Conservation (phyloP, 345 rosid species). For the Pelargonium nanum region DNA sequence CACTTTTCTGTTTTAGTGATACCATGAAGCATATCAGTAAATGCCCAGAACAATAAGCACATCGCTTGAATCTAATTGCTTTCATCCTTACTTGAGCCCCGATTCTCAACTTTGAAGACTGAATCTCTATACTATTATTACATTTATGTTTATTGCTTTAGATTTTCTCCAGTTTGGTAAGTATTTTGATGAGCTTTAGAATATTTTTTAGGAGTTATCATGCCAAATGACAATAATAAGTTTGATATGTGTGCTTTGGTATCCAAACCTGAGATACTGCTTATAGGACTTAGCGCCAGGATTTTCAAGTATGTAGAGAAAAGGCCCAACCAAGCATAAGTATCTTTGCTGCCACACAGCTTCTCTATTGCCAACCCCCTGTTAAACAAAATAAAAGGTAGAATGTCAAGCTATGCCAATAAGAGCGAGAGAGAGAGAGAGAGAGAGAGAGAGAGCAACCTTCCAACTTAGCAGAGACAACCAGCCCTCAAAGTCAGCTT, state of each 20-base stretch:
- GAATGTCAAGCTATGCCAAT: neutral
- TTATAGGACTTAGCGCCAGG: conserved; percentile 73
- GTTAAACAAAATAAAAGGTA: conserved; percentile 18
- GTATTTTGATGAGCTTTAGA: no score
- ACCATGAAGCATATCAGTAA: no score
- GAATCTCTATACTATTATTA: no score
- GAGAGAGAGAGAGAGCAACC: conserved; percentile 33
- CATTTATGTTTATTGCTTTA: neutral
- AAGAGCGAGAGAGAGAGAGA: conserved; percentile 4
- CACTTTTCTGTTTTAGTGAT: no score
- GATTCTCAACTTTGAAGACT: no score
- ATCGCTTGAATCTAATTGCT: no score
- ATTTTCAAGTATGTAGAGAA: conserved; percentile 63
- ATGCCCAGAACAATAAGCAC: no score
- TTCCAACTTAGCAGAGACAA: conserved; percentile 62
- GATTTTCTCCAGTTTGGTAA: neutral
- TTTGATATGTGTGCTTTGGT: neutral
- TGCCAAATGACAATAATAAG: no score
- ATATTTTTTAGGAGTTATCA: no score
- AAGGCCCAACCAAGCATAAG: conserved; percentile 84
- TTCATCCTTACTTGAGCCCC: no score
- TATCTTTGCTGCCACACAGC: conserved; percentile 88
- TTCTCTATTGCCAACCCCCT: conserved; percentile 88
- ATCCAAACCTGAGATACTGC: conserved; percentile 66
- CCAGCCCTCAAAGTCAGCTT: conserved; percentile 97